Evolutionary conservation across 768 basidiomycete species (phyloP).

Genomic region (Boletellus ananiceps): DNA sequence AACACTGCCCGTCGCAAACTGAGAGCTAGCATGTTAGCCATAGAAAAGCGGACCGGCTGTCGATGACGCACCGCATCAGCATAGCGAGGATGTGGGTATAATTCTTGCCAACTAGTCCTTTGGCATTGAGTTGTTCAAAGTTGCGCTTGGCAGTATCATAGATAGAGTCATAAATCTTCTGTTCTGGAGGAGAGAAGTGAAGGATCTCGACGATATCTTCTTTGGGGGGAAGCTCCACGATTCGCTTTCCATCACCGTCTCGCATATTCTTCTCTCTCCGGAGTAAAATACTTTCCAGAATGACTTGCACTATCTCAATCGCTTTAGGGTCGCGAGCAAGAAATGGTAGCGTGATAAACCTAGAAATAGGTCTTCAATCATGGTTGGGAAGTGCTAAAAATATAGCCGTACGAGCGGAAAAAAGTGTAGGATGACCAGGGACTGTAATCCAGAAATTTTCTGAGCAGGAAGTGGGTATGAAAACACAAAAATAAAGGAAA

Average conservation of each 20-base stretch:
- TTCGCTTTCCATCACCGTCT: conserved; percentile 78
- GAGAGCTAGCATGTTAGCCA: conserved; percentile 8
- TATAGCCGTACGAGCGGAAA: conserved; percentile 71
- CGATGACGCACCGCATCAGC: conserved; percentile 73
- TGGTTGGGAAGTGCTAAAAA: background rate
- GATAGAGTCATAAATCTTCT: conserved; percentile 85
- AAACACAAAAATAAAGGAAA: conserved; percentile 37
- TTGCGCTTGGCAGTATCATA: conserved; percentile 73
- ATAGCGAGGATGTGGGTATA: conserved; percentile 89
- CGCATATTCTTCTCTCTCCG: conserved; percentile 92
- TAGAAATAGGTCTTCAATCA: conserved; percentile 27
- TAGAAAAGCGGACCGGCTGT: background rate
- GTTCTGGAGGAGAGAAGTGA: conserved; percentile 76
- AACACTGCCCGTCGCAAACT: conserved; percentile 90
- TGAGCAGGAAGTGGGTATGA: conserved; percentile 26
- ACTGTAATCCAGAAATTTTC: conserved; percentile 71
- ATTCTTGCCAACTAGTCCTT: conserved; percentile 74
- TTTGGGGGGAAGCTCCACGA: conserved; percentile 86
- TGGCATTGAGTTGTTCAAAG: conserved; percentile 75
- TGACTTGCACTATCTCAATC: conserved; percentile 92
- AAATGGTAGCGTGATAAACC: conserved; percentile 91
- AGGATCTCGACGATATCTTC: conserved; percentile 71
- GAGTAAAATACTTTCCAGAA: conserved; percentile 81
- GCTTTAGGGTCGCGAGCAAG: conserved; percentile 87
- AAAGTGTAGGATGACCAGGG: conserved; percentile 83